These are phyloP conservation scores for Patellaria atrata DNA, from an alignment of 495 filamentous ascomycete genomes.

Conservation along the genomic window DNA sequence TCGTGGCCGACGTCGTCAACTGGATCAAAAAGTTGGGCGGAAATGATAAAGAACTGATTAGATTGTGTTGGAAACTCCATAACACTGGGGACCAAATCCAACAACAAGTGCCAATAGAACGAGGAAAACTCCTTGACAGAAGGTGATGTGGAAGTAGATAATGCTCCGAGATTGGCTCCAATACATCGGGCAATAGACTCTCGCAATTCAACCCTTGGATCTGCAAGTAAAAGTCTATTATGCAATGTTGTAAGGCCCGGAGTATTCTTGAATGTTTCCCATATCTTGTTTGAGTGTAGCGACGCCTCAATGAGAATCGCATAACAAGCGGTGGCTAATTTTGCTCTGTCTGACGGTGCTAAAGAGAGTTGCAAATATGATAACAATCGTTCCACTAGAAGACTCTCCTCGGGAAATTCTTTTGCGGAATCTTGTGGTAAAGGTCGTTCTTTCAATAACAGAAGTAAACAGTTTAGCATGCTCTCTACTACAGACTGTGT, in stretches of 20 bases:
- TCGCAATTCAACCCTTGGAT: constrained; percentile 27
- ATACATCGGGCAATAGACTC: constrained; percentile 27
- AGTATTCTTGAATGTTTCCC: constrained; percentile 39
- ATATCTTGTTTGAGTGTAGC: constrained; percentile 41
- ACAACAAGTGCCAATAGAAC: constrained; percentile 40
- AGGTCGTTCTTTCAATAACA: constrained; percentile 22
- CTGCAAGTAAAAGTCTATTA: constrained; percentile 27
- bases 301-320: constrained; percentile 52
- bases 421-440: constrained; percentile 12
- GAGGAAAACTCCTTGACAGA: constrained; percentile 24
- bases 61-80: constrained; percentile 32
- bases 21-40: constrained; percentile 16
- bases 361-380: constrained; percentile 2
- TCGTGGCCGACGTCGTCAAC: constrained; percentile 14
- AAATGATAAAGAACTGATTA: constrained; percentile 42
- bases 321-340: constrained; percentile 38
- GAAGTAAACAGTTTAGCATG: constrained; percentile 14
- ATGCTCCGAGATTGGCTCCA: constrained; percentile 16
- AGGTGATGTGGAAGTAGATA: constrained; percentile 10
- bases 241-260: constrained; percentile 32
- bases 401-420: constrained; percentile 17
- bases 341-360: constrained; percentile 5
- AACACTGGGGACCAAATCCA: constrained; percentile 34
- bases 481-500: too few species aligned
- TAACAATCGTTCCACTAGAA: constrained; percentile 14